phyloP scores from a whole-genome alignment of 1,139 yeast genomes.

The Nadsonia starkeyi-henricii region DNA sequence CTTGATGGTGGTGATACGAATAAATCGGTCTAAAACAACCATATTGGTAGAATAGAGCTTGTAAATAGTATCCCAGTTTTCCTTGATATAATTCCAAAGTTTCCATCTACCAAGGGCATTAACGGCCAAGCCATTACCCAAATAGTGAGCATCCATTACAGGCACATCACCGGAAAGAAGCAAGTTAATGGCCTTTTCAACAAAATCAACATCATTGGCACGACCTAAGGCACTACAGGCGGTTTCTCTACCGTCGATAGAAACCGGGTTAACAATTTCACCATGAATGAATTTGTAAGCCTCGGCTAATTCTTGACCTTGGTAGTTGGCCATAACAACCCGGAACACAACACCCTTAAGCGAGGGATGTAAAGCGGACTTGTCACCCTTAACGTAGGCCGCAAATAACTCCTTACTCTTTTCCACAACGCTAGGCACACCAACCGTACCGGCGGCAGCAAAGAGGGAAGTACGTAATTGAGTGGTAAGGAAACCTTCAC shows the following conservation, averaged over 20 bases:
- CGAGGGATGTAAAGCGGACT: slow-evolving; percentile 38
- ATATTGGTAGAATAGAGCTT: slow-evolving; percentile 38
- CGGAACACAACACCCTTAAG: slow-evolving; percentile 40
- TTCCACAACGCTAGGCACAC: slow-evolving; percentile 34
- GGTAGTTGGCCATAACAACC: slow-evolving; percentile 35
- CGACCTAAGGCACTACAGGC: slow-evolving; percentile 50
- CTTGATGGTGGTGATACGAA: slow-evolving; percentile 37
- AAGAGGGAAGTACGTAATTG: slow-evolving; percentile 42
- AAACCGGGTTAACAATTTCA: slow-evolving; percentile 41
- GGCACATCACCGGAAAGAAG: slow-evolving; percentile 35
- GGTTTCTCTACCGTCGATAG: slow-evolving; percentile 55
- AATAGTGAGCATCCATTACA: slow-evolving; percentile 58
- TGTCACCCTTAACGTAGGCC: slow-evolving; percentile 25
- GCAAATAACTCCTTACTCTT: slow-evolving; percentile 33
- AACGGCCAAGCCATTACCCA: slow-evolving; percentile 37
- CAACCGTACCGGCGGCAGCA: slow-evolving; percentile 36
- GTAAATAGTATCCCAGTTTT: slow-evolving; percentile 38
- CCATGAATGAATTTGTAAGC: slow-evolving; percentile 35
- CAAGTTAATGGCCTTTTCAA: slow-evolving; percentile 28
- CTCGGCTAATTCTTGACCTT: slow-evolving; percentile 22
- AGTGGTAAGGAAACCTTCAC: slow-evolving; percentile 32
- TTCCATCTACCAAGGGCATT: slow-evolving; percentile 36
- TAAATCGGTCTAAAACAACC: slow-evolving; percentile 51
- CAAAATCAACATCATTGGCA: slow-evolving; percentile 28
- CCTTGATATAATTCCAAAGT: slow-evolving; percentile 44